These are phyloP conservation scores for Wickerhamomyces bisporus DNA, from an alignment of 805 yeast genomes.

Conservation along the genomic window DNA sequence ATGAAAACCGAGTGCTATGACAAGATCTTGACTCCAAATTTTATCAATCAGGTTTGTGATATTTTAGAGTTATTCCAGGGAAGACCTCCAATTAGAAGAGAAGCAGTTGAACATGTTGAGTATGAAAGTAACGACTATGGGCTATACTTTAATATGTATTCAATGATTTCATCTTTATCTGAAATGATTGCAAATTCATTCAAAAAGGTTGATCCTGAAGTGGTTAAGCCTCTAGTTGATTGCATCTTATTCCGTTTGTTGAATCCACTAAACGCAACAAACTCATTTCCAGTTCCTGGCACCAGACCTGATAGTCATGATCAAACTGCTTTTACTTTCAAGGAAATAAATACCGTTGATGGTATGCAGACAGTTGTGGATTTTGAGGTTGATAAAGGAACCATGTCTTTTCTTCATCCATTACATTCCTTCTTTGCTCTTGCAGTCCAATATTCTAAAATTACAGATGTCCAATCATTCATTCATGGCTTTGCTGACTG, in stretches of 20 bases:
- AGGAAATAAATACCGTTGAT: conserved; percentile 18
- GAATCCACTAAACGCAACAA: conserved; percentile 7
- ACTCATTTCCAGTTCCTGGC: conserved; percentile 3
- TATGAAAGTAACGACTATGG: conserved; percentile 76
- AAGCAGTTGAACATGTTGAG: conserved; percentile 77
- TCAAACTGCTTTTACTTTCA: neutral
- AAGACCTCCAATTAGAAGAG: conserved; percentile 67
- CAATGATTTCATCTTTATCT: conserved; percentile 59
- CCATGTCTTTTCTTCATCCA: conserved; percentile 75
- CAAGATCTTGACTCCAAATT: conserved; percentile 36
- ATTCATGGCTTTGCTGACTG: conserved; percentile 9
- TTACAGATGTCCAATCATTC: conserved; percentile 12
- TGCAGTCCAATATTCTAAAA: conserved; percentile 50
- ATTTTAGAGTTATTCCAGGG: conserved; percentile 71
- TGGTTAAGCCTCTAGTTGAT: neutral
- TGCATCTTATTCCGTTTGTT: neutral
- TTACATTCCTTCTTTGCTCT: conserved; percentile 69
- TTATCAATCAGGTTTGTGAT: conserved; percentile 58
- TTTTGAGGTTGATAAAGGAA: conserved; percentile 39
- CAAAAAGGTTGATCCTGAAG: conserved; percentile 4
- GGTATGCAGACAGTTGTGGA: conserved; percentile 27
- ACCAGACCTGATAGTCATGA: neutral
- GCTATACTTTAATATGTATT: conserved; percentile 33
- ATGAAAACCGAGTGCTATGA: conserved; percentile 58
- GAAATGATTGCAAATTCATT: conserved; percentile 48